A percentile compares a stretch with the other conserved stretches of the same genome.
These are phyloP conservation scores for Collybiopsis confluens DNA, from an alignment of 768 basidiomycete genomes.

Conservation along the genomic window DNA sequence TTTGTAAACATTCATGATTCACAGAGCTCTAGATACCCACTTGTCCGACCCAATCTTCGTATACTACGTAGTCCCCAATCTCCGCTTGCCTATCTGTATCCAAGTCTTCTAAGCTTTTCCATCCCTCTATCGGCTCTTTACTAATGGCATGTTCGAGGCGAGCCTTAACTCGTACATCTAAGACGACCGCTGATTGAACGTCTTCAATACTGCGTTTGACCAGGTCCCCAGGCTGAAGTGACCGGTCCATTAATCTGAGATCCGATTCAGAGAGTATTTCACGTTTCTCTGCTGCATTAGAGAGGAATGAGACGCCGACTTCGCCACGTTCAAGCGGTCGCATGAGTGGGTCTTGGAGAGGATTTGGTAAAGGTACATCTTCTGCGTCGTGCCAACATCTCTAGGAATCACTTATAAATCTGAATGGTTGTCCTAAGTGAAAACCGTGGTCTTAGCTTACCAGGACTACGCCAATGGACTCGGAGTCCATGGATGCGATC, in stretches of 20 bases:
- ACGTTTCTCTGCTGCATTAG: constrained; percentile 39
- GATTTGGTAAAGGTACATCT: constrained; percentile 43
- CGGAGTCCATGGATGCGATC: constrained; percentile 31
- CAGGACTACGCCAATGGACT: constrained; percentile 58
- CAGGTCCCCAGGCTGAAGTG: constrained; percentile 73
- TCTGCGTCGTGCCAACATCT: constrained; percentile 89
- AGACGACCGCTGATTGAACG: constrained; percentile 71
- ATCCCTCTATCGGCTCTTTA: constrained; percentile 52
- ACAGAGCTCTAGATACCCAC: constrained; percentile 34
- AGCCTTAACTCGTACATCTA: constrained; percentile 56
- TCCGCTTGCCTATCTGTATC: constrained; percentile 57
- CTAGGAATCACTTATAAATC: constrained; percentile 36
- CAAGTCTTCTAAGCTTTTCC: constrained; percentile 58
- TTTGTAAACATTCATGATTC: constrained; percentile 6
- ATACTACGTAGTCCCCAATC: constrained; percentile 77
- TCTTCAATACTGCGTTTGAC: constrained; percentile 78
- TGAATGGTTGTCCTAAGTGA: not conserved
- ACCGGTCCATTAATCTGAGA: constrained; percentile 69
- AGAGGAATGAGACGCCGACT: constrained; percentile 74
- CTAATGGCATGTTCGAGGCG: constrained; percentile 74
- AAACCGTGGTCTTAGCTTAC: constrained; percentile 36
- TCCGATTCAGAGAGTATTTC: constrained; percentile 71
- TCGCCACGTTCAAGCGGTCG: constrained; percentile 73
- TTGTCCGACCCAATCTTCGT: constrained; percentile 88
- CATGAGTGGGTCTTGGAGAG: constrained; percentile 63